Evolutionary conservation across 352 stramenopile genomes (phyloP), one percentile per base, ranked within the genome.

Genomic region (Phytophthora pistaciae): DNA sequence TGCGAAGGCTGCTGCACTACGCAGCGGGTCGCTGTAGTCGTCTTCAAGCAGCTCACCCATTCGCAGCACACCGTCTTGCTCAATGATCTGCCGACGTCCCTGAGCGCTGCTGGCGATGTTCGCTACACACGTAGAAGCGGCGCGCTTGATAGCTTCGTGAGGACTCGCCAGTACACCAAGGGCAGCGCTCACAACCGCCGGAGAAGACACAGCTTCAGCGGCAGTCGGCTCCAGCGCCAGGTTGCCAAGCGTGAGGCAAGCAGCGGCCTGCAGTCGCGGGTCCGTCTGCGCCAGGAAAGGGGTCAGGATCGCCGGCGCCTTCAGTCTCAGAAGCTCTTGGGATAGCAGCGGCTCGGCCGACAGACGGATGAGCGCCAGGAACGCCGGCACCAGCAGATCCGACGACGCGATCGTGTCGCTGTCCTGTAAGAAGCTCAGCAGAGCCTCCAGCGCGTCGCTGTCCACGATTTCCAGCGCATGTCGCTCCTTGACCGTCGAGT

Each of bases 281-380:
- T 94, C 82, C 18, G 75, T 70, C 48, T 83, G 67, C 36, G 59
- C 67, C 38, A 90, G 59, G 66, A 92, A 88, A 46, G 72, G 72
- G 11, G 71, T 69, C 54, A 91, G 58, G 20, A 84, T 75, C 60
- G 56, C 49, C 23, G 74, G 44, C 9, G 77, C 75, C 2, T 87
- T 69, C 29, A 94, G 75, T n/a, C 82, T 77, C 55, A 88, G 9
- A 5, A 94, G 77, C 60, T 92, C 85, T 38, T 91, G 80, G 27
- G 67, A 62, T 49, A 93, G 63, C 0, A 90, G 61, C 40, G 85
- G 61, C 54, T 91, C 74, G 29, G 68, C 77, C 18, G 83, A 87
- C 23, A 92, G 60, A 16, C 82, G 78, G 60, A 94, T 94, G 23
- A 94, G 78, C 23, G 77, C 67, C 46, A 94, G 72, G 58, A 90